phyloP scores from a whole-genome alignment of 78 protist species.

The Dictyostelium brefeldianum region DNA sequence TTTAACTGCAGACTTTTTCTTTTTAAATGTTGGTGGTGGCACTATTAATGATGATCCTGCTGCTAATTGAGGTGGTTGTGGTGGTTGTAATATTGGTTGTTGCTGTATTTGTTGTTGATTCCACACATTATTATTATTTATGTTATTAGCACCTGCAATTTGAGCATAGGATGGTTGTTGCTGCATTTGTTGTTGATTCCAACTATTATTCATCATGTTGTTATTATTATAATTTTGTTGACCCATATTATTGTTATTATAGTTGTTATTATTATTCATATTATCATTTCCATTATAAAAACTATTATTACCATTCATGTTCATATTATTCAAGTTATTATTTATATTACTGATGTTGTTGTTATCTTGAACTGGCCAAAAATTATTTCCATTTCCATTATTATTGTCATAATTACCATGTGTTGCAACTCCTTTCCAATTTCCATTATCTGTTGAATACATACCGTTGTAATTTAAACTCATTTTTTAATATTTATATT shows the following conservation, averaged over 20 bases:
- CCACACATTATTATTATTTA: neutral
- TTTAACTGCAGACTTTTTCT: neutral
- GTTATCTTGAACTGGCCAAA: neutral
- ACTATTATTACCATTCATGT: neutral
- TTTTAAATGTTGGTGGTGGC: conserved; percentile 65
- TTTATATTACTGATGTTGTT: neutral
- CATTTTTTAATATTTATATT: too few species aligned
- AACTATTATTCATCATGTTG: neutral
- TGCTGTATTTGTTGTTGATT: conserved; percentile 37
- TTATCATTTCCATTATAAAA: neutral
- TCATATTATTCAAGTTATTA: neutral
- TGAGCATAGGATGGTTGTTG: conserved; percentile 17
- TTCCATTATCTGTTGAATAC: too few species aligned
- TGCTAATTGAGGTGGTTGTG: neutral
- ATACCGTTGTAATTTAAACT: too few species aligned
- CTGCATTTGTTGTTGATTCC: conserved; percentile 4
- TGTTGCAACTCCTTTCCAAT: too few species aligned
- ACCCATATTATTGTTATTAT: neutral
- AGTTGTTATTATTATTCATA: neutral
- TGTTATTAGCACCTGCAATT: neutral
- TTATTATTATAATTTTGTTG: neutral
- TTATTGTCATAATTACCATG: too few species aligned
- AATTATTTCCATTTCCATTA: too few species aligned
- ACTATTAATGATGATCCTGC: conserved; percentile 23
- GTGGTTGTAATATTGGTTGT: conserved; percentile 16